Conservation (phyloP, 768 basidiomycete genomes). For the Cystobasidium ongulense region DNA sequence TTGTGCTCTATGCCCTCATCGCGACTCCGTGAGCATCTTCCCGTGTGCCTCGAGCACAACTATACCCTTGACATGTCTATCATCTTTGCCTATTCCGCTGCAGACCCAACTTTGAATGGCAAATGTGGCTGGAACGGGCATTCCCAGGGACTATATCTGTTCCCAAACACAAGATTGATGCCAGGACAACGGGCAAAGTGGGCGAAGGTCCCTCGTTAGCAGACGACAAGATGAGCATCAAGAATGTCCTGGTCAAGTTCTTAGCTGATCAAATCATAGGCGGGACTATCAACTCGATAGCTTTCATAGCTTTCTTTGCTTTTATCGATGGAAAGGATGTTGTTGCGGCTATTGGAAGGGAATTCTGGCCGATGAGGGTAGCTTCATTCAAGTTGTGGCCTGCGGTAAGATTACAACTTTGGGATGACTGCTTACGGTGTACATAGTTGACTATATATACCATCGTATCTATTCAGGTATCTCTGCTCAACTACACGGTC, state of each 20-base stretch:
- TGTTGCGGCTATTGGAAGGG: background rate
- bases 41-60: too few species aligned
- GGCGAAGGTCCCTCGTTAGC: background rate
- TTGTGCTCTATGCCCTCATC: conserved; percentile 8
- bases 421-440: background rate
- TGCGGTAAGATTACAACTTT: background rate
- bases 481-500: conserved; percentile 22
- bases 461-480: conserved; percentile 2
- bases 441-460: background rate
- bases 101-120: conserved; percentile 17
- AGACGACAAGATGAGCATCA: conserved; percentile 1
- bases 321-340: background rate
- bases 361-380: conserved; percentile 12
- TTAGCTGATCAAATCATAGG: conserved; percentile 14
- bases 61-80: too few species aligned
- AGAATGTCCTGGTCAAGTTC: conserved; percentile 19
- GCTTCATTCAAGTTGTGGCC: conserved; percentile 20
- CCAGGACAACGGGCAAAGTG: background rate
- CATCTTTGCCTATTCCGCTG: background rate
- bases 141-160: conserved; percentile 1
- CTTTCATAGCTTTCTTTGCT: conserved; percentile 20
- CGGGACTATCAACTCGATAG: conserved; percentile 1
- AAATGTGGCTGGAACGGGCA: background rate
- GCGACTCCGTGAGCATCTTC: background rate
- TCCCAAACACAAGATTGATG: background rate